phyloP scores from a whole-genome alignment of 2,329 filamentous ascomycete species.

The Byssochlamys sp. region DNA sequence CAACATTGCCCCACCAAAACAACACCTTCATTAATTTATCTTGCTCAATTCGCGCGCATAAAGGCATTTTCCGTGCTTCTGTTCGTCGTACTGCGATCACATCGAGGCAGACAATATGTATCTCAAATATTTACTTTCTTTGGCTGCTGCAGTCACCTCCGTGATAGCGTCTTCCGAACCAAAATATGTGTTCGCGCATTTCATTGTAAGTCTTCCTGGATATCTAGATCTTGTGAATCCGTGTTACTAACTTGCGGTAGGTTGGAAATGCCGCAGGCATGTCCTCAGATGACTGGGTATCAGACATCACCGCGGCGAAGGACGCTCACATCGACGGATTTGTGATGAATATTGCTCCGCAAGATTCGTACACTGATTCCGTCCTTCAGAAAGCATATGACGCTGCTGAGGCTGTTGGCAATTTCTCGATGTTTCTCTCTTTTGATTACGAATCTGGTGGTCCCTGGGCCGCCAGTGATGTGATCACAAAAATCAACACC shows the following conservation, averaged over 20 bases:
- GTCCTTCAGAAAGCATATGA: constrained; percentile 20
- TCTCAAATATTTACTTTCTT: constrained; percentile 9
- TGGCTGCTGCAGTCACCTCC: constrained; percentile 4
- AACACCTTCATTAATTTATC: not conserved
- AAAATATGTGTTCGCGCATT: constrained; percentile 26
- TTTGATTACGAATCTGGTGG: constrained; percentile 25
- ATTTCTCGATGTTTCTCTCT: constrained; percentile 25
- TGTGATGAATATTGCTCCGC: constrained; percentile 22
- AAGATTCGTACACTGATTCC: constrained; percentile 20
- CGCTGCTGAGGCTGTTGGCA: constrained; percentile 17
- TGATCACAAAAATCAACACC: constrained; percentile 18
- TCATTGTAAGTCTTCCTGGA: constrained; percentile 17
- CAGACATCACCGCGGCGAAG: constrained; percentile 18
- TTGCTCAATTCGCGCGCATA: not conserved
- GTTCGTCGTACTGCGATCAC: not conserved
- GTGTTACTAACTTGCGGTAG: constrained; percentile 7
- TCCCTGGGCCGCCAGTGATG: constrained; percentile 17
- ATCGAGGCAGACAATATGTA: constrained; percentile 4
- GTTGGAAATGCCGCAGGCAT: constrained; percentile 19
- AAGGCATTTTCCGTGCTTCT: not conserved
- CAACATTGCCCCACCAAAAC: not conserved
- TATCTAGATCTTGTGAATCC: not conserved
- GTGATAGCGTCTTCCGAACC: constrained; percentile 9
- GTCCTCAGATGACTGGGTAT: constrained; percentile 15
- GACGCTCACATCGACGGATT: constrained; percentile 25